Evolutionary conservation across 2,329 filamentous ascomycete species (phyloP), one percentile per base, ranked within the genome.

Genomic region (Aspergillus fijiensis): DNA sequence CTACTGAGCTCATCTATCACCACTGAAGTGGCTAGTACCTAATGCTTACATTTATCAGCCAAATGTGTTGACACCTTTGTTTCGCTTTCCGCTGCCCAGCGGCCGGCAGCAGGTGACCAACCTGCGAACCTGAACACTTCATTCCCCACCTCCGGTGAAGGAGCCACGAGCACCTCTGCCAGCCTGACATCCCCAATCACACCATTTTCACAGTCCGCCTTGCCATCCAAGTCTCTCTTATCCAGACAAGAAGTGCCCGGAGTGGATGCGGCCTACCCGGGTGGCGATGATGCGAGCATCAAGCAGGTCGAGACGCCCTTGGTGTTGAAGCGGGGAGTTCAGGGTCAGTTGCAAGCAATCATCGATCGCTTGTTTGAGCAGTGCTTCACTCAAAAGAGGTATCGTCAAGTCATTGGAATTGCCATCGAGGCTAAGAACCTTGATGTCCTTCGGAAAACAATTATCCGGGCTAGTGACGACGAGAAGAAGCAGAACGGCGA

Each of bases 21-120:
- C 29, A 9, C 19, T 52, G 42, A 52, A 27, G 60, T 51, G 49
- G 29, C 9, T 25, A 16, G 49, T 11, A 45, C 57, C 47, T 39
- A 12, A 47, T 25, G 59, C 56, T 69, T 59, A 58, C 33, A 21
- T 58, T 25, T 48, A 55, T 19, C 49, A 86, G 85, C 94, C 61
- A 97, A 96, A 84, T 99, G 95, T 74, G 87, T 99, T 72, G 95
- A 99, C 78, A 96, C 96, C 66, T 99, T 97, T 80, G 97, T 99
- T 72, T 88, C 91, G 61, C 84, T 93, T 55, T 89, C 87, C 54
- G 86, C 86, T 61, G 80, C 85, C 74, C 80, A 79, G 78, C 82
- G 63, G 74, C 84, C 65, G 70, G 80, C 80, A 76, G 60, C 78
- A 77, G 59, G 81, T 63, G 78, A 83, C 63, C 74, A 79, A 48